Conservation (phyloP, 2,329 filamentous ascomycete genomes). For the Leptographium procerum region DNA sequence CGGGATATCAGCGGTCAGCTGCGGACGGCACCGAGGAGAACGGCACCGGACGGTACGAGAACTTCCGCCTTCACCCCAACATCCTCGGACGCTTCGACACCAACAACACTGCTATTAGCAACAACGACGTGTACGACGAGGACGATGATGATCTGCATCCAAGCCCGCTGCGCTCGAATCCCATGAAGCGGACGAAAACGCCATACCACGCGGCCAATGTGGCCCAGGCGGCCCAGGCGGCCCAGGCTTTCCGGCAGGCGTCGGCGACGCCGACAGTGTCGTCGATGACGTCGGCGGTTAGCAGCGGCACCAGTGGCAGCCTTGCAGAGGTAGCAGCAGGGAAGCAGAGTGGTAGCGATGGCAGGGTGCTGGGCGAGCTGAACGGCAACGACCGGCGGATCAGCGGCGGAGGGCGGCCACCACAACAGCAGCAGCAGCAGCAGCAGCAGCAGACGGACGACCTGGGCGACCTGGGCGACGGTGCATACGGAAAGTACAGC, state of each 20-base stretch:
- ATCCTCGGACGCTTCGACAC: slow-evolving; percentile 1
- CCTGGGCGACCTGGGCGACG: slow-evolving; percentile 21
- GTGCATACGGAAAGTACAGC: neutral
- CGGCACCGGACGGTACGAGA: slow-evolving; percentile 11
- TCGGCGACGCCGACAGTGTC: slow-evolving; percentile 9
- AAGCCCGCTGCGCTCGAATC: slow-evolving; percentile 35
- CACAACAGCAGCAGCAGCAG: too few relatives aligned
- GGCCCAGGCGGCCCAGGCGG: slow-evolving; percentile 11
- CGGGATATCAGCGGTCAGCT: slow-evolving; percentile 18
- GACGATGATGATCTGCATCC: slow-evolving; percentile 25
- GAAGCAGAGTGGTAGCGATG: too few relatives aligned
- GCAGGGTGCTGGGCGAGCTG: slow-evolving; percentile 28
- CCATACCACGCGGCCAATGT: neutral
- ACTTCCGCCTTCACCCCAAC: slow-evolving; percentile 16
- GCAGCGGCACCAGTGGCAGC: slow-evolving; percentile 12
- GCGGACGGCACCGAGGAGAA: slow-evolving; percentile 14
- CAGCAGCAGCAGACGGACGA: slow-evolving; percentile 26
- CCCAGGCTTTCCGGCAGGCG: slow-evolving; percentile 16
- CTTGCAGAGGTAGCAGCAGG: neutral
- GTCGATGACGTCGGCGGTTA: slow-evolving; percentile 10
- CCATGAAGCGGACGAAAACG: neutral
- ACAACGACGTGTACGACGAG: neutral
- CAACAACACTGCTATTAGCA: neutral
- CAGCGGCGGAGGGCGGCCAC: slow-evolving; percentile 27
- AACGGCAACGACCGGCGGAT: slow-evolving; percentile 31